phyloP scores from a whole-genome alignment of 768 basidiomycete genomes.

The Boletellus emodensis region DNA sequence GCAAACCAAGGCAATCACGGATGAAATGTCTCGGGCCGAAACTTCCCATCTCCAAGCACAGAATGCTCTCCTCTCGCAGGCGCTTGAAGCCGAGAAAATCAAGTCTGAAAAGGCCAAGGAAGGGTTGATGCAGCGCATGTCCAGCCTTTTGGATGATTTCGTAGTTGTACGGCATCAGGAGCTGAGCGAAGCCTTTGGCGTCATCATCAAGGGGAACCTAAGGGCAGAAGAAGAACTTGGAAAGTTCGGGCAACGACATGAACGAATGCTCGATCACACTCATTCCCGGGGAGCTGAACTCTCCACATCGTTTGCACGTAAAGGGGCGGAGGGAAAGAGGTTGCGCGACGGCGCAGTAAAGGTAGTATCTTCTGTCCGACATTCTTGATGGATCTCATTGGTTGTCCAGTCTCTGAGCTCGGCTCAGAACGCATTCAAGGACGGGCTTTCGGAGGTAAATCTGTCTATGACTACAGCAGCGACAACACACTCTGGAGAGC shows the following conservation, averaged over 20 bases:
- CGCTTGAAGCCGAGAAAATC: slow-evolving; percentile 63
- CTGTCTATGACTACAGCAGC: slow-evolving; percentile 43
- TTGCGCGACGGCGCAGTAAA: slow-evolving; percentile 56
- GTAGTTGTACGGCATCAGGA: slow-evolving; percentile 63
- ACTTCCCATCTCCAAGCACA: slow-evolving; percentile 63
- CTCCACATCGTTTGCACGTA: slow-evolving; percentile 39
- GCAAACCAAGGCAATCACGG: slow-evolving; percentile 47
- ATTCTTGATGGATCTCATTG: slow-evolving; percentile 11
- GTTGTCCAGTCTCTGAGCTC: slow-evolving; percentile 38
- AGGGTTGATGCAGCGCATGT: slow-evolving; percentile 72
- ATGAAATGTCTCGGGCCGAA: slow-evolving; percentile 47
- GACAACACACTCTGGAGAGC: slow-evolving; percentile 46
- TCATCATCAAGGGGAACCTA: slow-evolving; percentile 52
- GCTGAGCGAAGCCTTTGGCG: slow-evolving; percentile 53
- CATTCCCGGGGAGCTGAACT: slow-evolving; percentile 41
- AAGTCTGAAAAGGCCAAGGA: slow-evolving; percentile 67
- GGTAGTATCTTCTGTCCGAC: slow-evolving; percentile 35
- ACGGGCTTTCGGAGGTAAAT: slow-evolving; percentile 44
- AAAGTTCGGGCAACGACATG: slow-evolving; percentile 47
- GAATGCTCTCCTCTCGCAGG: slow-evolving; percentile 56
- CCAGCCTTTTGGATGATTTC: slow-evolving; percentile 67
- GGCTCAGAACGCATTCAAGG: slow-evolving; percentile 38
- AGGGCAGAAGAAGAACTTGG: slow-evolving; percentile 50
- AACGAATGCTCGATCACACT: slow-evolving; percentile 40
- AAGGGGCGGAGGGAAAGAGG: slow-evolving; percentile 48